phyloP scores from a whole-genome alignment of 2,329 filamentous ascomycete genomes.

The Aspergillus pseudoviridinutans region DNA sequence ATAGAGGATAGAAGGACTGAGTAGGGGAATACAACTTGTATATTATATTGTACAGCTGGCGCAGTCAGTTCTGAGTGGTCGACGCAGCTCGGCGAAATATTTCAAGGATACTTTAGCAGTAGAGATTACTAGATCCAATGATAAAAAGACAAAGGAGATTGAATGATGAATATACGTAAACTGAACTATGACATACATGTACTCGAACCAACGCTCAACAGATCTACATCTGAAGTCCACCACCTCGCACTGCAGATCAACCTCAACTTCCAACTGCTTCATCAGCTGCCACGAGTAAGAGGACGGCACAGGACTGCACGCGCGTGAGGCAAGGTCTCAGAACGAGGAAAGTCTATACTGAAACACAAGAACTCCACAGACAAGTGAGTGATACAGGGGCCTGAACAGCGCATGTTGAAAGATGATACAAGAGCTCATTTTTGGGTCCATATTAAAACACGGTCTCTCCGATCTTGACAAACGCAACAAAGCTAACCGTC shows the following conservation, averaged over 20 bases:
- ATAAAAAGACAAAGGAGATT: constrained; percentile 23
- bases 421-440: constrained; percentile 27
- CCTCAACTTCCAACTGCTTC: background rate
- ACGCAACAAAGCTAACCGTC: constrained; percentile 30
- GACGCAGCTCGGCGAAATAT: background rate
- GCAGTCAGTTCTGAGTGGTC: background rate
- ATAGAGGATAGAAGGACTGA: background rate
- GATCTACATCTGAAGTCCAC: constrained; percentile 16
- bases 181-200: constrained; percentile 22
- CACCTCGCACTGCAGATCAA: constrained; percentile 7
- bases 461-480: constrained; percentile 36
- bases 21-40: background rate
- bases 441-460: constrained; percentile 39
- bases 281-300: constrained; percentile 3
- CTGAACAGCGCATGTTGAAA: constrained; percentile 10
- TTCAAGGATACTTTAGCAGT: background rate
- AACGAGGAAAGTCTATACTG: constrained; percentile 22
- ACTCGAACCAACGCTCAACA: constrained; percentile 4
- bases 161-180: constrained; percentile 27
- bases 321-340: constrained; percentile 10
- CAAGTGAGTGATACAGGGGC: constrained; percentile 15
- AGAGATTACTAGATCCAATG: background rate
- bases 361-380: constrained; percentile 6
- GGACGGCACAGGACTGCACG: background rate
- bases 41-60: background rate